These are phyloP conservation scores for Juglanconis oblonga DNA, from an alignment of 2,329 filamentous ascomycete species.

Conservation along the genomic window DNA sequence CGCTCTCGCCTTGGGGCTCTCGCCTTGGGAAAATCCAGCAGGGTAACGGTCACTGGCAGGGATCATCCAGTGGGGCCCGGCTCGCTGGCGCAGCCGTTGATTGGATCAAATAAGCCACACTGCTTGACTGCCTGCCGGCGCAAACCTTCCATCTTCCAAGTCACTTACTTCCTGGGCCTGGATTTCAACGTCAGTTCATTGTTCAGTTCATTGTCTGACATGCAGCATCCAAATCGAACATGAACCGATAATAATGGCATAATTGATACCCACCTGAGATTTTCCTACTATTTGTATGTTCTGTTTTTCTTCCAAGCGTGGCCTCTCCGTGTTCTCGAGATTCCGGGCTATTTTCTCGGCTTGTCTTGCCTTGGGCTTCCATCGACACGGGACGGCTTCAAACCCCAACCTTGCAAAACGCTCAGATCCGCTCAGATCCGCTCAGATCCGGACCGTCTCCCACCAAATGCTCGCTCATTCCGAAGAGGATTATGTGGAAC, in stretches of 20 bases:
- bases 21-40: constrained; percentile 5
- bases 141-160: background rate
- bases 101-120: background rate
- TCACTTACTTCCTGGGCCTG: background rate
- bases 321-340: too few species aligned
- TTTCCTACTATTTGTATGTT: too few species aligned
- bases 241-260: background rate
- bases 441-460: too few species aligned
- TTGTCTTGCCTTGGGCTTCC: too few species aligned
- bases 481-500: too few species aligned
- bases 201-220: background rate
- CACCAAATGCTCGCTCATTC: too few species aligned
- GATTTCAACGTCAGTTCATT: background rate
- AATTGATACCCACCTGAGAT: background rate
- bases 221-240: background rate
- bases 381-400: too few species aligned
- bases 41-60: background rate
- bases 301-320: too few species aligned
- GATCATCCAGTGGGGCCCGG: background rate
- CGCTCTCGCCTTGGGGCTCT: background rate
- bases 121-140: background rate
- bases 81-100: background rate
- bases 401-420: too few species aligned
- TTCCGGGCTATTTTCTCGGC: too few species aligned
- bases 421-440: too few species aligned